A percentile compares a stretch with the other conserved stretches of the same genome.
Conservation (phyloP, 805 yeast genomes). For the Naumovozyma castellii region DNA sequence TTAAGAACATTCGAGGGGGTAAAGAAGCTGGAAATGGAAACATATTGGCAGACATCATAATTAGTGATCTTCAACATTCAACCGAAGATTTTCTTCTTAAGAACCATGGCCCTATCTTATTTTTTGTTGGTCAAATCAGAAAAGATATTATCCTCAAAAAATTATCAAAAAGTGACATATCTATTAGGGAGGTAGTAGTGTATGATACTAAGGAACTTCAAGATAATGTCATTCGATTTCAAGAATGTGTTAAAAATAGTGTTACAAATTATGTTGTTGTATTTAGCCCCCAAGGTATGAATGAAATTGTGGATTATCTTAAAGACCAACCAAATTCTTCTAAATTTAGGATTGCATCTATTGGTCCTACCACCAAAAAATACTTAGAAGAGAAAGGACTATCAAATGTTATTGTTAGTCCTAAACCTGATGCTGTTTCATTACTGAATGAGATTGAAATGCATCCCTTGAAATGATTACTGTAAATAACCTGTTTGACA, state of each 20-base stretch:
- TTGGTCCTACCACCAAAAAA: constrained; percentile 84
- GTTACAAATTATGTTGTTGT: constrained; percentile 60
- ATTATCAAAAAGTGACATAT: constrained; percentile 26
- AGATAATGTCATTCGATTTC: constrained; percentile 37
- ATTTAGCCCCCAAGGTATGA: constrained; percentile 87
- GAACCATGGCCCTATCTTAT: constrained; percentile 36
- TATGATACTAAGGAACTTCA: constrained; percentile 53
- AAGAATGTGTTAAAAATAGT: constrained; percentile 3
- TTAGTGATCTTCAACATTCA: constrained; percentile 25
- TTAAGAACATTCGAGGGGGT: constrained; percentile 62
- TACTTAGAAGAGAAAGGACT: constrained; percentile 47
- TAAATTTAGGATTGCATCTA: constrained; percentile 53
- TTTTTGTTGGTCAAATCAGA: constrained; percentile 80
- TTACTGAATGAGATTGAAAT: constrained; percentile 33
- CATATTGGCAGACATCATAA: constrained; percentile 54
- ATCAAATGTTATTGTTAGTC: constrained; percentile 53
- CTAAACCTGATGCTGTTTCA: constrained; percentile 60
- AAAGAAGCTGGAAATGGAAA: constrained; percentile 72
- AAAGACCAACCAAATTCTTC: constrained; percentile 14
- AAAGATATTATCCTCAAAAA: constrained; percentile 70
- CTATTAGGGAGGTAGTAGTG: constrained; percentile 46
- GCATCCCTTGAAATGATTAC: not conserved
- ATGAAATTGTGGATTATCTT: constrained; percentile 45
- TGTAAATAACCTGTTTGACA: not conserved
- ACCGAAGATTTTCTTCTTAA: constrained; percentile 6